A percentile compares a stretch with the other conserved stretches of the same genome.
phyloP scores from a whole-genome alignment of 2,329 filamentous ascomycete genomes.

The Drechslera avenae region DNA sequence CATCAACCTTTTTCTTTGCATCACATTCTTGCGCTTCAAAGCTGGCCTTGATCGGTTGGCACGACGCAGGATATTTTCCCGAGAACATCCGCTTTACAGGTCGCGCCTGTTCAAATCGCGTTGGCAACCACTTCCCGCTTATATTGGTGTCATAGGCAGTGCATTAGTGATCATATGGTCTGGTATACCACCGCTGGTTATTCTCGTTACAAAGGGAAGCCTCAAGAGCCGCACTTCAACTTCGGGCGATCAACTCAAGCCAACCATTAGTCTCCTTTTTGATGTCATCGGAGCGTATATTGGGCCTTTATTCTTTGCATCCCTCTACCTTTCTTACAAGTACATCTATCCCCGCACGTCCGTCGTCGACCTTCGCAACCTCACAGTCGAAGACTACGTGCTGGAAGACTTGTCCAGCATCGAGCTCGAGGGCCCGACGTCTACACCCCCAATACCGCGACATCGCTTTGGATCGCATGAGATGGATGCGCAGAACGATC shows the following conservation, averaged over 20 bases:
- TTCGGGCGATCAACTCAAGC: slow-evolving; percentile 15
- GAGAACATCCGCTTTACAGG: slow-evolving; percentile 31
- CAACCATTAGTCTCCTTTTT: slow-evolving; percentile 23
- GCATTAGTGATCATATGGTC: slow-evolving; percentile 32
- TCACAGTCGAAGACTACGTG: slow-evolving; percentile 26
- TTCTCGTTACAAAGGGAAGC: slow-evolving; percentile 21
- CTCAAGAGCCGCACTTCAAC: neutral
- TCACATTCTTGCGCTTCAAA: slow-evolving; percentile 40
- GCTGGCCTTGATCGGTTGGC: slow-evolving; percentile 23
- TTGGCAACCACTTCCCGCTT: slow-evolving; percentile 41
- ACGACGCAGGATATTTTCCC: slow-evolving; percentile 26
- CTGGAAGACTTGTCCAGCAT: slow-evolving; percentile 23
- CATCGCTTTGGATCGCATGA: slow-evolving; percentile 11
- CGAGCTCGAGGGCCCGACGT: slow-evolving; percentile 18
- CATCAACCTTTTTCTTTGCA: slow-evolving; percentile 36
- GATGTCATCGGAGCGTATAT: slow-evolving; percentile 34
- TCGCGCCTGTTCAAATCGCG: slow-evolving; percentile 36
- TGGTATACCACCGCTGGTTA: slow-evolving; percentile 33
- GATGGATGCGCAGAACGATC: slow-evolving; percentile 13
- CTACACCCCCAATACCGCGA: neutral
- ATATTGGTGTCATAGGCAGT: slow-evolving; percentile 36
- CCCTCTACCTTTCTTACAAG: slow-evolving; percentile 28
- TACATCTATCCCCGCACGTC: slow-evolving; percentile 21
- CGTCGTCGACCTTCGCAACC: slow-evolving; percentile 21
- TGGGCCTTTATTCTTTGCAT: slow-evolving; percentile 25